Evolutionary conservation across 129 eudicot genomes (phyloP).

Genomic region (Pseudognaphalium luteoalbum): DNA sequence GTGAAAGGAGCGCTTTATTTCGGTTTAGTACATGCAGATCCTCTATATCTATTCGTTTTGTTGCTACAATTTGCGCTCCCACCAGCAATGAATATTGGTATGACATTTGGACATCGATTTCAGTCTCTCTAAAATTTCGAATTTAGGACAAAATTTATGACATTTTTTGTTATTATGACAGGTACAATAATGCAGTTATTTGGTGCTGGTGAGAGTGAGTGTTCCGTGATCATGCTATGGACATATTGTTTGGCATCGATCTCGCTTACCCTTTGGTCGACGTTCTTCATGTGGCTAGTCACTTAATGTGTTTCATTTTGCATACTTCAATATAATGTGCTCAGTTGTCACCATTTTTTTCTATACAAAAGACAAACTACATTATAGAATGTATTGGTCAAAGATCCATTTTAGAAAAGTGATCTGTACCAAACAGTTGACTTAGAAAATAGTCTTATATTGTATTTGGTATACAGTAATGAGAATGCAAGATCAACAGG

Average conservation of each 20-base stretch:
- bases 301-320: constrained; percentile 17
- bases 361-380: not conserved
- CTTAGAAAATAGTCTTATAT: not conserved
- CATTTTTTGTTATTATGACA: constrained; percentile 16
- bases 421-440: not conserved
- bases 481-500: not conserved
- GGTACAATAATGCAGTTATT: constrained; percentile 68
- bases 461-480: not conserved
- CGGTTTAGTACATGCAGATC: constrained; percentile 62
- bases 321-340: not conserved
- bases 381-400: not conserved
- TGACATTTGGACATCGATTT: not conserved
- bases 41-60: constrained; percentile 66
- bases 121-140: not conserved
- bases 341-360: not conserved
- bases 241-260: constrained; percentile 50
- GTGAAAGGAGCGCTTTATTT: constrained; percentile 55
- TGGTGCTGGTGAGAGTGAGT: constrained; percentile 64
- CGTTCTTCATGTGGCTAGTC: constrained; percentile 63
- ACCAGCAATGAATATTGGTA: constrained; percentile 94
- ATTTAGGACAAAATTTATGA: not conserved
- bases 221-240: constrained; percentile 72
- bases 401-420: not conserved
- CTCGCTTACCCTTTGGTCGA: constrained; percentile 63
- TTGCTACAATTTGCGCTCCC: constrained; percentile 81